Evolutionary conservation across 2,329 filamentous ascomycete genomes (phyloP).

Genomic region (Aspergillus hiratsukae): DNA sequence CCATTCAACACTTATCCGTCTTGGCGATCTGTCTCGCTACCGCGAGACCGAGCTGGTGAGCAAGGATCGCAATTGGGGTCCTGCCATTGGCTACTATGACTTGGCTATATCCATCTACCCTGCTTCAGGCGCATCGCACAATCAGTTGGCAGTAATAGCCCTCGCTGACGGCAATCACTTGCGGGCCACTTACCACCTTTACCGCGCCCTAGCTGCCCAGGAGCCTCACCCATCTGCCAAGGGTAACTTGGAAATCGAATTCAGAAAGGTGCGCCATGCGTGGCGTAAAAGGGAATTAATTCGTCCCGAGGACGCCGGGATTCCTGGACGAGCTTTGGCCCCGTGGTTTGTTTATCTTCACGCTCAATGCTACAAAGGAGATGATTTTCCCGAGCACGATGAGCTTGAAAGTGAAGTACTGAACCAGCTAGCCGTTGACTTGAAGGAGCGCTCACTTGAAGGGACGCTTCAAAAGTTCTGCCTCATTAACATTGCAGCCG

Average conservation of each 20-base stretch:
- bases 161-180: conserved; percentile 73
- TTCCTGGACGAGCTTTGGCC: conserved; percentile 56
- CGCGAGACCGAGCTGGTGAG: conserved; percentile 67
- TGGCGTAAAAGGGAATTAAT: conserved; percentile 54
- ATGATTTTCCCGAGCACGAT: conserved; percentile 67
- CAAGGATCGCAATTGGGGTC: conserved; percentile 71
- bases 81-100: conserved; percentile 77
- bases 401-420: conserved; percentile 85
- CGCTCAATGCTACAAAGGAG: conserved; percentile 74
- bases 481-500: conserved; percentile 80
- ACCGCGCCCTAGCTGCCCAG: conserved; percentile 71
- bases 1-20: conserved; percentile 75
- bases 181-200: conserved; percentile 82
- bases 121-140: conserved; percentile 73
- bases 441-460: conserved; percentile 64
- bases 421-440: conserved; percentile 66
- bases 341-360: conserved; percentile 85
- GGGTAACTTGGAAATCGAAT: conserved; percentile 74
- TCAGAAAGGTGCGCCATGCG: conserved; percentile 59
- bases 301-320: conserved; percentile 46
- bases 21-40: conserved; percentile 89
- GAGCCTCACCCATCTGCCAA: conserved; percentile 70
- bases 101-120: conserved; percentile 77
- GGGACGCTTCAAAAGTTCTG: conserved; percentile 71
- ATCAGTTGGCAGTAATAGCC: conserved; percentile 85